Evolutionary conservation across 148 eudicot genomes (phyloP), one percentile per base, ranked within the genome.

Genomic region (Silene uniflora): DNA sequence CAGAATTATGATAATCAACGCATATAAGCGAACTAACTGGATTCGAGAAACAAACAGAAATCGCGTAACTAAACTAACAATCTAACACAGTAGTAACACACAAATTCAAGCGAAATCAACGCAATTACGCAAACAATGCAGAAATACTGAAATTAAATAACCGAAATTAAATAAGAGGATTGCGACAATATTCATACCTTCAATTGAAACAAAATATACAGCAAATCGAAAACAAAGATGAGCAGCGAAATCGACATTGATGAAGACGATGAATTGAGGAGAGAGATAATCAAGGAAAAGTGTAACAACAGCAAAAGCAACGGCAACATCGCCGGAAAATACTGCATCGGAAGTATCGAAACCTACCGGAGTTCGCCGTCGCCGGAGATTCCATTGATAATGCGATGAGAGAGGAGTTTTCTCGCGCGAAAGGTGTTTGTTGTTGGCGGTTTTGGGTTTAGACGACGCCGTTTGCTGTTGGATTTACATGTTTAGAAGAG

Each of bases 301-400:
- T 67, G 75, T 61, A 81, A 62, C 77, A 79, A 76, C 81, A 78
- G 73, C 83, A 81, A 18, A 81, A 77, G 55, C 81, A 77, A n/a
- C 81, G 75, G 81, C 81, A 77, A 70, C 81, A 77, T 6, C 75
- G 73, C 21, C 83, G 81, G 73, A 69, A 77, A 18, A 77, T 47
- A 60, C 25, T 69, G 72, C 81, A 74, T 0, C 81, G 84, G 68
- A 32, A 62, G 52, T 52, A 69, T 46, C 81, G 80, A 8, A 69
- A 35, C 21, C 71, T 23, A 56, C 74, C 74, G 68, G 75, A 59
- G 19, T 63, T 24, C 68, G 44, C 49, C 59, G 76, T 52, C 68
- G 72, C 56, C 52, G 73, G n/a, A 22, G 78, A 44, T 67, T 76
- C 78, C 79, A 76, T 76, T 58, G 8, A 11, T 25, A 17, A 23